Evolutionary conservation across 345 rosid species (phyloP).

Genomic region (Eucalyptus marginata): DNA sequence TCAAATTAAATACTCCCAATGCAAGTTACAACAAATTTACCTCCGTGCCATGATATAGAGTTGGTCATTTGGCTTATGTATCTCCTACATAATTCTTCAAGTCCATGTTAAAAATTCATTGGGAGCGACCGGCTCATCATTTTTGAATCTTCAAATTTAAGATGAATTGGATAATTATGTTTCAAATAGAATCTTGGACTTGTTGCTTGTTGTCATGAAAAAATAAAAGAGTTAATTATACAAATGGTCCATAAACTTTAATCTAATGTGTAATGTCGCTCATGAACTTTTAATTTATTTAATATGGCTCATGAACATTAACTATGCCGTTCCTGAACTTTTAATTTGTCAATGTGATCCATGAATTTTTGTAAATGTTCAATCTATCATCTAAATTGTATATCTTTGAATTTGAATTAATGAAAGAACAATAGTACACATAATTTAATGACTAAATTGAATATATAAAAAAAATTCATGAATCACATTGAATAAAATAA

Average conservation of each 20-base stretch:
- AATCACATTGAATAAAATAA: no score
- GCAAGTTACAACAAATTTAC: background rate
- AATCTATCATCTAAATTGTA: no score
- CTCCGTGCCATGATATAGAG: background rate
- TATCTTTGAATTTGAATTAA: no score
- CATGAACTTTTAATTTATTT: no score
- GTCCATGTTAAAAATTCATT: background rate
- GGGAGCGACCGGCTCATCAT: rapidly evolving
- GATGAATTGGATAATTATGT: background rate
- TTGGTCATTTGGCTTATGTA: background rate
- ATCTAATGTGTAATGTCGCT: rapidly evolving
- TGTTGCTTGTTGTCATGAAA: background rate
- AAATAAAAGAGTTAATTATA: no score
- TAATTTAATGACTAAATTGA: no score
- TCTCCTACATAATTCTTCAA: background rate
- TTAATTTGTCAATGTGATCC: background rate
- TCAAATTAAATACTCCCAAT: background rate
- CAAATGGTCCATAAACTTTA: no score
- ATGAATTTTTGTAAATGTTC: no score
- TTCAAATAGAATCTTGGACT: background rate
- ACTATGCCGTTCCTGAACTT: rapidly evolving
- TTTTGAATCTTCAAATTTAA: background rate
- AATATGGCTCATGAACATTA: no score
- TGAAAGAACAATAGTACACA: background rate
- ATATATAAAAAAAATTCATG: no score